Conservation (phyloP, 1,284 basidiomycete species). For the Cerioporus squamosus region DNA sequence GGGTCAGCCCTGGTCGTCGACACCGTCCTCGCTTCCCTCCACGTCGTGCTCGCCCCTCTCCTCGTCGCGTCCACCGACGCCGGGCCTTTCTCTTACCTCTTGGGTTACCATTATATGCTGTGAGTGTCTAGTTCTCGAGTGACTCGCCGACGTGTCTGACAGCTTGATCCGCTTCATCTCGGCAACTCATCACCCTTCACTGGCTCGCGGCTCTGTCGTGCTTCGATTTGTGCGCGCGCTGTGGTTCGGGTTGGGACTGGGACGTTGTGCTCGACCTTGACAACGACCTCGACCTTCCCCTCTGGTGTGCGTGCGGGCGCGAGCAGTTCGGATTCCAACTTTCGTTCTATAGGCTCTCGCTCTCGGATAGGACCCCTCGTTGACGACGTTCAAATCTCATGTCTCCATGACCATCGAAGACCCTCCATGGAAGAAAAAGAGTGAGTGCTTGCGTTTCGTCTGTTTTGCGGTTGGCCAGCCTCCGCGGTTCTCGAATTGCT, state of each 20-base stretch:
- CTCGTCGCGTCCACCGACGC: constrained; percentile 9
- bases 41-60: constrained; percentile 10
- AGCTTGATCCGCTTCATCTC: background rate
- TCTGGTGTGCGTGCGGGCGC: too few species aligned
- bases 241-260: background rate
- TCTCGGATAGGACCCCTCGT: constrained; percentile 7
- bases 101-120: constrained; percentile 17
- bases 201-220: background rate
- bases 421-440: constrained; percentile 47
- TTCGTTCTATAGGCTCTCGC: background rate
- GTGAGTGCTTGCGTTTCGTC: constrained; percentile 29
- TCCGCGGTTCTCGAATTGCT: too few species aligned
- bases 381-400: constrained; percentile 22
- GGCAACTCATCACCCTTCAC: background rate
- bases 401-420: constrained; percentile 39
- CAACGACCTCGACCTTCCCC: too few species aligned
- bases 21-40: constrained; percentile 9
- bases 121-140: constrained; percentile 3
- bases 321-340: background rate
- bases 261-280: background rate
- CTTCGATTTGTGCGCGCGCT: constrained; percentile 5
- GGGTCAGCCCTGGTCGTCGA: constrained; percentile 6
- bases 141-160: background rate
- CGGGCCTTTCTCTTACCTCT: constrained; percentile 2
- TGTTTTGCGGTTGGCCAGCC: too few species aligned